Evolutionary conservation across 495 filamentous ascomycete genomes (phyloP).

Genomic region (Podospora conica): DNA sequence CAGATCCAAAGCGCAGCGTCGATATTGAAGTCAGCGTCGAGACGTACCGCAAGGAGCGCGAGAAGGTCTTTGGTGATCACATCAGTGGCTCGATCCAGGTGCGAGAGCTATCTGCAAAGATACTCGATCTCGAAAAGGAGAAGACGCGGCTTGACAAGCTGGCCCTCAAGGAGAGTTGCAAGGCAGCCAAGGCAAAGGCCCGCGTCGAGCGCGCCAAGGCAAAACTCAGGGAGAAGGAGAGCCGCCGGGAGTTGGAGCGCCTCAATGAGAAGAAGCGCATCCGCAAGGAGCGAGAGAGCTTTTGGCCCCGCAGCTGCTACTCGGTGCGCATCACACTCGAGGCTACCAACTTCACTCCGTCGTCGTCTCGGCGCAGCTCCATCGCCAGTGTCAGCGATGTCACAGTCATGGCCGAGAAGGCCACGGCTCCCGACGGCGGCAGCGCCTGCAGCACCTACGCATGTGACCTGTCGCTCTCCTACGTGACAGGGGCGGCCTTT

Average conservation of each 20-base stretch:
- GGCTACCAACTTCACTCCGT: constrained; percentile 42
- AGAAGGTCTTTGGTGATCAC: constrained; percentile 40
- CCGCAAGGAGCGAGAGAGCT: constrained; percentile 45
- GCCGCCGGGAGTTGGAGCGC: constrained; percentile 37
- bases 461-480: constrained; percentile 52
- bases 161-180: constrained; percentile 23
- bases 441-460: constrained; percentile 22
- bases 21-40: constrained; percentile 32
- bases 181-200: constrained; percentile 33
- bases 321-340: constrained; percentile 55
- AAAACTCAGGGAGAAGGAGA: constrained; percentile 36
- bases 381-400: constrained; percentile 37
- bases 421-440: constrained; percentile 14
- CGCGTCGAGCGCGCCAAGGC: constrained; percentile 33
- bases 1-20: constrained; percentile 24
- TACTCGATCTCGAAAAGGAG: constrained; percentile 28
- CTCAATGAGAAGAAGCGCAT: constrained; percentile 45
- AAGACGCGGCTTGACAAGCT: constrained; percentile 22
- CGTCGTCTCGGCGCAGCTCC: constrained; percentile 51
- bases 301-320: constrained; percentile 55
- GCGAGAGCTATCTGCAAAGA: constrained; percentile 35
- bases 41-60: constrained; percentile 44
- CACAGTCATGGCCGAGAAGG: constrained; percentile 24
- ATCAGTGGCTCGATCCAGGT: constrained; percentile 25
- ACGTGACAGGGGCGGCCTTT: constrained; percentile 55